A percentile compares a stretch with the other conserved stretches of the same genome.
phyloP scores from a whole-genome alignment of 306 rosid genomes.

The Cicer pinnatifidum region DNA sequence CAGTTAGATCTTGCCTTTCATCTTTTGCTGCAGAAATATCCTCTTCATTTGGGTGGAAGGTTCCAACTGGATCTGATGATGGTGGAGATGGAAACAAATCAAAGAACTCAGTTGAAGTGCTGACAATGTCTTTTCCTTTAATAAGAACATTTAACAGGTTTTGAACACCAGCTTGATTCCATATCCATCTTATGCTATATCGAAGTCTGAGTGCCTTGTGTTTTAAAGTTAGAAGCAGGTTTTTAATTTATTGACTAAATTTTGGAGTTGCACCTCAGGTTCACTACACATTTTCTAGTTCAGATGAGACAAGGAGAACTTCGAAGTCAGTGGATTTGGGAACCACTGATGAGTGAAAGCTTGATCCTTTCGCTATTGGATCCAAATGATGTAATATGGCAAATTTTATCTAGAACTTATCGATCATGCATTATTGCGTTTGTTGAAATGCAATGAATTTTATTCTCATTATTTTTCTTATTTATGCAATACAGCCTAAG shows the following conservation, averaged over 20 bases:
- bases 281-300: conserved; percentile 77
- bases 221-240: conserved; percentile 32
- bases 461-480: conserved; percentile 25
- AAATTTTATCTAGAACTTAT: conserved; percentile 31
- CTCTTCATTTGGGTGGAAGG: conserved; percentile 81
- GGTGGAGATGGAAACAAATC: conserved; percentile 79
- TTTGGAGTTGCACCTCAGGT: conserved; percentile 68
- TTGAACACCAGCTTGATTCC: conserved; percentile 45
- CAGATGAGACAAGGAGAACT: conserved; percentile 75
- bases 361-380: conserved; percentile 87
- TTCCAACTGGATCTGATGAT: conserved; percentile 91
- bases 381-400: conserved; percentile 73
- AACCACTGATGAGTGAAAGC: conserved; percentile 90
- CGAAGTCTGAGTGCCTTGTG: conserved; percentile 27
- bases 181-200: conserved; percentile 36
- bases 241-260: conserved; percentile 45
- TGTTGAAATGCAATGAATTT: conserved; percentile 36
- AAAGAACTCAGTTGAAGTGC: conserved; percentile 76
- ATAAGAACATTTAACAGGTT: conserved; percentile 78
- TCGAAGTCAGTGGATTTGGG: conserved; percentile 88
- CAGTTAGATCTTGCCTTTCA: conserved; percentile 74
- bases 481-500: conserved; percentile 32
- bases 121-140: conserved; percentile 70
- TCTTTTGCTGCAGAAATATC: conserved; percentile 72
- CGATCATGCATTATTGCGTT: conserved; percentile 22